Base-by-base conservation (phyloP, 2,329 filamentous ascomycete genomes). In the Pseudonectria foliicola region DNA sequence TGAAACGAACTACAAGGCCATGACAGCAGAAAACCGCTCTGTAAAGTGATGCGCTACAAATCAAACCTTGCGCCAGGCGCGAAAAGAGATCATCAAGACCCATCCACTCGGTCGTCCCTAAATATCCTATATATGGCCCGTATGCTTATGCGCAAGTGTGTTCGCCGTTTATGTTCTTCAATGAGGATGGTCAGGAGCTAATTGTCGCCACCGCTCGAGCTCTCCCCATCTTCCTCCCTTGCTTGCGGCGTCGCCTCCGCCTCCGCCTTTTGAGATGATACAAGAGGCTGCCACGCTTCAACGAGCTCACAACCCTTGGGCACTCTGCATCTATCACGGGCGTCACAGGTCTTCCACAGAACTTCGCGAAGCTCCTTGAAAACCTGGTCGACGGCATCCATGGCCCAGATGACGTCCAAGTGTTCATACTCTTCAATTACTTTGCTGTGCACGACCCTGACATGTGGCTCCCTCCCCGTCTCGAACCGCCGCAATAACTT, bases 321-420 rank as follows among this genome's bases (percentile, higher is more conserved):
- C 8, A 76, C 67, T 16, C 77, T 70, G 52, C 82, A 90, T 14
- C 61, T 35, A 10, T 67, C 65, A 34, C 76, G 59, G 18, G 47
- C 66, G 30, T 76, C 25, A 63, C 78, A 66, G 2, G 86, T 94
- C 59, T 80, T 80, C 89, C 89, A 95, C 10, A 95, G 60, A 11
- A 93, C 81, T 50, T 90, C 81, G 21, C 79, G 73, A 0, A 95
- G 67, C 62, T 94, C 89, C 37, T 67, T 71, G 5, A 89, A 92
- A 1, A 95, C 85, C 56, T 90, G 76, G 31, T 90, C 80, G 12
- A 88, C 77, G 0, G 80, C 78, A 53, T 95, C 88, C 70, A 95
- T 86, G 0, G 89, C 88, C 90, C 90, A 95, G 25, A 96, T 78
- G 2, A 95, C 86, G 61, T 95, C 90, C 4, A 96, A 71, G 61